A percentile compares a stretch with the other conserved stretches of the same genome.
phyloP scores from a whole-genome alignment of 257 asterid species.

The Capsicum rhomboideum region DNA sequence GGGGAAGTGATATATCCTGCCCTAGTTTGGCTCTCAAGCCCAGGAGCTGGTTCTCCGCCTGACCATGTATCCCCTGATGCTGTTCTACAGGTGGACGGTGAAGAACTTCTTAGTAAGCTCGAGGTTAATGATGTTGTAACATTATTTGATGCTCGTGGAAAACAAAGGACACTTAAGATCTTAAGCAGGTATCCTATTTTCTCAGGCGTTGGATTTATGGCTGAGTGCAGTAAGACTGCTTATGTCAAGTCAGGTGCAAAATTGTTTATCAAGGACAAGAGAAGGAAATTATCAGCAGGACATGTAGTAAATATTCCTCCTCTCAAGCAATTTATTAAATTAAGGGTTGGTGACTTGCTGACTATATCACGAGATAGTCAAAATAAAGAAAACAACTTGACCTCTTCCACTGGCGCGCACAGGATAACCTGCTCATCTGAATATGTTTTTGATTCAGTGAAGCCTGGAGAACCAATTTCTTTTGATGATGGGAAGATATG shows the following conservation, averaged over 20 bases:
- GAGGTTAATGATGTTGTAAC: slow-evolving; percentile 34
- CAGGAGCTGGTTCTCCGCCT: slow-evolving; percentile 56
- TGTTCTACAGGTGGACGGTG: slow-evolving; percentile 42
- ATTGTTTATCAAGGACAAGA: slow-evolving; percentile 33
- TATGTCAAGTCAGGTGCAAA: slow-evolving; percentile 54
- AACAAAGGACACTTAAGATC: slow-evolving; percentile 34
- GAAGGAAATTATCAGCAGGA: slow-evolving; percentile 34
- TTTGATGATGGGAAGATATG: slow-evolving; percentile 77
- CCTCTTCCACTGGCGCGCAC: slow-evolving; percentile 29
- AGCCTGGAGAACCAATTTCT: slow-evolving; percentile 66
- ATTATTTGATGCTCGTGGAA: slow-evolving; percentile 55
- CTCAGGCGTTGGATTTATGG: slow-evolving; percentile 56
- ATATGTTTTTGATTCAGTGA: slow-evolving; percentile 64
- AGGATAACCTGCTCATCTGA: slow-evolving; percentile 61
- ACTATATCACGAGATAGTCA: slow-evolving; percentile 48
- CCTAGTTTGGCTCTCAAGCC: slow-evolving; percentile 50
- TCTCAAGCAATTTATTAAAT: slow-evolving; percentile 41
- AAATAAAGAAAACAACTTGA: slow-evolving; percentile 22
- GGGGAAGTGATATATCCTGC: slow-evolving; percentile 43
- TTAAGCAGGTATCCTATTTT: slow-evolving; percentile 45
- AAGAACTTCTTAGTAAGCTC: slow-evolving; percentile 41
- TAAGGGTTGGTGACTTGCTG: slow-evolving; percentile 57
- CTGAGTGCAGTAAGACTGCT: slow-evolving; percentile 51
- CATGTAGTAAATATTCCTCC: slow-evolving; percentile 53
- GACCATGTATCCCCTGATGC: slow-evolving; percentile 49